phyloP scores from a whole-genome alignment of 129 eudicot species.

The Chrysanthemum lavandulifolium region DNA sequence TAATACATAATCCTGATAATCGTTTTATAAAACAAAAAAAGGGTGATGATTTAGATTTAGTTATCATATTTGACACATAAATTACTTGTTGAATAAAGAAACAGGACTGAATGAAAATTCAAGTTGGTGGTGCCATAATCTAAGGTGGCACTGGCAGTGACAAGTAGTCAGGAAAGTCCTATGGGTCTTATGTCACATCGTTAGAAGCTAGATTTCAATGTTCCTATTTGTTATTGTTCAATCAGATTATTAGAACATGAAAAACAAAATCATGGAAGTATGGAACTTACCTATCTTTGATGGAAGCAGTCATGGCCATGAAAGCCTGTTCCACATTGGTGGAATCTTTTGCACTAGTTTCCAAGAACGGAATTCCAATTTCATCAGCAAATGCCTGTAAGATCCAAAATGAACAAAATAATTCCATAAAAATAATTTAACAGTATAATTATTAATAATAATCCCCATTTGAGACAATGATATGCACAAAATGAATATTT shows the following conservation, averaged over 20 bases:
- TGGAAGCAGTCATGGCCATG: conserved; percentile 95
- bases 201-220: no score
- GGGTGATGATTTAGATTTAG: not conserved
- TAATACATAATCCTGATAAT: not conserved
- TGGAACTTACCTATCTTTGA: conserved; percentile 64
- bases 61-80: not conserved
- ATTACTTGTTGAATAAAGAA: not conserved
- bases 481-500: not conserved
- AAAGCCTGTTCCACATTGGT: conserved; percentile 97
- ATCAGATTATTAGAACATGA: not conserved
- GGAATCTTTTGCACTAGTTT: conserved; percentile 95
- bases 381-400: conserved; percentile 96
- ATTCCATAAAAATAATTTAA: not conserved
- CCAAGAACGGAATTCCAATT: conserved; percentile 95
- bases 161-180: no score
- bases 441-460: not conserved
- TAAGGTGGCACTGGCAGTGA: no score
- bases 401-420: not conserved
- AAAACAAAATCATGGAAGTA: not conserved
- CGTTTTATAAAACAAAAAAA: not conserved
- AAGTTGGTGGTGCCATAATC: no score
- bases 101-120: no score
- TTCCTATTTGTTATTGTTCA: no score
- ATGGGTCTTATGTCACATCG: no score
- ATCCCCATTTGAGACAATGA: not conserved